These are phyloP conservation scores for Phylloporus sp. DNA, from an alignment of 768 basidiomycete genomes.

Conservation along the genomic window DNA sequence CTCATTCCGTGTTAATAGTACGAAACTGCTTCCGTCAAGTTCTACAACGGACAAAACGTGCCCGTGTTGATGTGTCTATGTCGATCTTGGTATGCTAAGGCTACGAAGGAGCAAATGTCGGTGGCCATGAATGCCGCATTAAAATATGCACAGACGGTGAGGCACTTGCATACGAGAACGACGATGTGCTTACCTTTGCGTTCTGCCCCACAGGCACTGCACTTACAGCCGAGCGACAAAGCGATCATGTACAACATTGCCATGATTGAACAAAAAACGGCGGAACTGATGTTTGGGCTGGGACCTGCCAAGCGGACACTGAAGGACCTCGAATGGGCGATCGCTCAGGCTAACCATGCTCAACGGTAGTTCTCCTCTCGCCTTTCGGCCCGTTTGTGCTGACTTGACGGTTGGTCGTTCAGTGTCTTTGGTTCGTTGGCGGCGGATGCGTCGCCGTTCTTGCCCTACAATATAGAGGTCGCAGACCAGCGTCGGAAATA, in stretches of 20 bases:
- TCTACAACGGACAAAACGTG: slow-evolving; percentile 69
- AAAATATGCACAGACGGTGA: slow-evolving; percentile 73
- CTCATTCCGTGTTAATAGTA: slow-evolving; percentile 50
- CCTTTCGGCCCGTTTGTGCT: not conserved
- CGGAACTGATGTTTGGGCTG: slow-evolving; percentile 79
- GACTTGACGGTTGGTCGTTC: not conserved
- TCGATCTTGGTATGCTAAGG: slow-evolving; percentile 92
- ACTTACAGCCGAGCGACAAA: slow-evolving; percentile 83
- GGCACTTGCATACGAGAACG: slow-evolving; percentile 5
- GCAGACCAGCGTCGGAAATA: slow-evolving; percentile 89
- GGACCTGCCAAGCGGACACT: slow-evolving; percentile 72
- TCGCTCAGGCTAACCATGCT: slow-evolving; percentile 78
- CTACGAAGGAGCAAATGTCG: slow-evolving; percentile 83
- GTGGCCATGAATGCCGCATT: slow-evolving; percentile 79
- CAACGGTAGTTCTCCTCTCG: slow-evolving; percentile 58
- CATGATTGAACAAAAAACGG: slow-evolving; percentile 96
- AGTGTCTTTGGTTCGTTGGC: slow-evolving; percentile 86
- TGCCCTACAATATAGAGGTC: slow-evolving; percentile 83
- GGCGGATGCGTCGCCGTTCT: slow-evolving; percentile 55
- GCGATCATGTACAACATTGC: slow-evolving; percentile 93
- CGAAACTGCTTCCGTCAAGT: slow-evolving; percentile 81
- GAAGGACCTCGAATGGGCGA: slow-evolving; percentile 70
- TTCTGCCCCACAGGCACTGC: slow-evolving; percentile 58
- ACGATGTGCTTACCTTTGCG: slow-evolving; percentile 1
- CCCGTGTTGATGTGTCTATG: slow-evolving; percentile 80